Base-by-base conservation (phyloP, 2,329 filamentous ascomycete species). In the Diaporthe caulivora region DNA sequence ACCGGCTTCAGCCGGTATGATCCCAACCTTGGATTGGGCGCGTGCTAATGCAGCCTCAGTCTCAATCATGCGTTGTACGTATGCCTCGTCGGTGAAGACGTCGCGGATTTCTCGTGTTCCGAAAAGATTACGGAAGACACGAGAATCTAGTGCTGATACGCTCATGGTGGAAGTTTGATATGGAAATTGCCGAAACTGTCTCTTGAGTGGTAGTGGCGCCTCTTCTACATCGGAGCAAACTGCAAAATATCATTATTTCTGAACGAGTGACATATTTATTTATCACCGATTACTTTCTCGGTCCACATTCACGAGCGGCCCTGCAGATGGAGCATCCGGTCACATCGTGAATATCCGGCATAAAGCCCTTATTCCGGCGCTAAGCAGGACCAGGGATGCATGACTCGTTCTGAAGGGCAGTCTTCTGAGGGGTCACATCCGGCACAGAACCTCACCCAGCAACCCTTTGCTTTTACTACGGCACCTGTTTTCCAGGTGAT, bases 41-140 rank as follows among this genome's bases (percentile, higher is more conserved):
- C 86, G 82, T 3, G 87, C 87, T 8, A 89, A 80, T 17, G 87
- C 87, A 2, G 85, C 84, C 78, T 89, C 87, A 11, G 86, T 86
- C 49, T 88, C 85, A 11, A 89, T 82, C 72, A 87, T 86, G 64
- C 83, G 82, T 40, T 82, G 79, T 44, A 88, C 83, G 76, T 88
- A 89, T 11, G 86, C 82, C 75, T 83, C 81, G 72, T 89, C 87
- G 37, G 85, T 83, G 77, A 89, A 89, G 70, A 87, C 80, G 78
- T 86, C 81, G 44, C 87, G 83, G 53, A 88, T 86, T 75, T 87
- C 86, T 6, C 87, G 83, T 1, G 86, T 88, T 13, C 87, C 86
- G 72, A 88, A 88, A 1, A 89, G 78, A 10, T 85, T 86, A 3
- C 86, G 83, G 76, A 88, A 89, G 24, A 89, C 83, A 11, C 82